These are phyloP conservation scores for Tetradesmus obliquus DNA, from an alignment of 139 green algal species.

Conservation along the genomic window DNA sequence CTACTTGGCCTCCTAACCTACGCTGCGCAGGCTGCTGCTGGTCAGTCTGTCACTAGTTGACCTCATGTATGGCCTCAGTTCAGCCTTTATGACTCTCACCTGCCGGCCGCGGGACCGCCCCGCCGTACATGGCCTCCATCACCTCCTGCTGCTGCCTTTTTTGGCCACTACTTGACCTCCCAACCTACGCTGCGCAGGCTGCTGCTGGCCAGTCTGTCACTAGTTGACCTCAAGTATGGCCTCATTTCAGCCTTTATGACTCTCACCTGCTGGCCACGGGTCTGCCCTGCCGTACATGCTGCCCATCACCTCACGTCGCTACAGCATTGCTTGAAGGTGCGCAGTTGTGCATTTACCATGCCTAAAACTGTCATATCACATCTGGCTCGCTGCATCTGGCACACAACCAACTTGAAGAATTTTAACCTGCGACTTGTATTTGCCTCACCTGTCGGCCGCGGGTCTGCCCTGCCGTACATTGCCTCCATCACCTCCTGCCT, in stretches of 20 bases:
- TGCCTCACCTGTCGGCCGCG: slow-evolving; percentile 71
- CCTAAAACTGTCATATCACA: neutral
- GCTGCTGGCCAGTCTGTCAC: too few relatives aligned
- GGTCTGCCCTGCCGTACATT: slow-evolving; percentile 92
- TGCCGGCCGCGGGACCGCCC: slow-evolving; percentile 79
- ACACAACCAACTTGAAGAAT: slow-evolving; percentile 35
- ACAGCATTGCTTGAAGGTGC: too few relatives aligned
- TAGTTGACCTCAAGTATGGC: neutral
- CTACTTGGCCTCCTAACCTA: too few relatives aligned
- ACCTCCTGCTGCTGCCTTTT: neutral
- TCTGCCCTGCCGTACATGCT: slow-evolving; percentile 92
- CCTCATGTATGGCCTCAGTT: neutral
- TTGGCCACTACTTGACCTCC: too few relatives aligned
- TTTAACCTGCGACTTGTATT: neutral
- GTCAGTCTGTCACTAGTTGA: too few relatives aligned
- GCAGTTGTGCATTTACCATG: too few relatives aligned
- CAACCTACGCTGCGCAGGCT: neutral
- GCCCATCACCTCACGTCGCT: slow-evolving; percentile 19
- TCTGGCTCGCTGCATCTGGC: too few relatives aligned
- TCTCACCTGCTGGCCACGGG: slow-evolving; percentile 75
- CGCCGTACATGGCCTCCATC: slow-evolving; percentile 85
- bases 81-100: slow-evolving; percentile 27
- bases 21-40: too few relatives aligned
- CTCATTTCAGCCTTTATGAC: neutral
- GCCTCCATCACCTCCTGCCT: slow-evolving; percentile 82